Conservation (phyloP, 768 basidiomycete genomes). For the Postia placenta region DNA sequence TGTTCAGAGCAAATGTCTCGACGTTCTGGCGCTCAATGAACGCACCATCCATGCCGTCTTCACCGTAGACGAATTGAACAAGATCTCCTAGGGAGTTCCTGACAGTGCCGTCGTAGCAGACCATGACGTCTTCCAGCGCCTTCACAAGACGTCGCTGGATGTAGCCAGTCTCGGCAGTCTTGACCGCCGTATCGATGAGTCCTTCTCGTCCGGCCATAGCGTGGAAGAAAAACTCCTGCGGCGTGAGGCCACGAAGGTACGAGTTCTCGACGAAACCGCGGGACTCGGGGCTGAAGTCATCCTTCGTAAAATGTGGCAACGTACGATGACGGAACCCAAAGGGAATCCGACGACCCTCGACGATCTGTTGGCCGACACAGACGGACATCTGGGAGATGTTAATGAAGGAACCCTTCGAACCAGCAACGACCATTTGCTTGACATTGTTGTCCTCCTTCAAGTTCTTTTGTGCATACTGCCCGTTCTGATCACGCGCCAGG, state of each 20-base stretch:
- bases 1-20: slow-evolving; percentile 78
- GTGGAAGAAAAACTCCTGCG: slow-evolving; percentile 99
- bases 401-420: slow-evolving; percentile 98
- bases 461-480: slow-evolving; percentile 94
- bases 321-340: slow-evolving; percentile 98
- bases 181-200: slow-evolving; percentile 98
- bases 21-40: slow-evolving; percentile 95
- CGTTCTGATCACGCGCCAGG: slow-evolving; percentile 89
- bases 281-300: slow-evolving; percentile 96
- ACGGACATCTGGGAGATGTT: slow-evolving; percentile 99
- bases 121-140: slow-evolving; percentile 95
- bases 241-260: slow-evolving; percentile 91
- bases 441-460: slow-evolving; percentile 99
- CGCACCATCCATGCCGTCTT: slow-evolving; percentile 98
- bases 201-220: slow-evolving; percentile 99
- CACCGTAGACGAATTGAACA: slow-evolving; percentile 94
- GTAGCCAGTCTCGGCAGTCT: slow-evolving; percentile 99
- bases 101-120: slow-evolving; percentile 96
- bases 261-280: slow-evolving; percentile 99
- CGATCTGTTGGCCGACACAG: slow-evolving; percentile 96
- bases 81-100: slow-evolving; percentile 96
- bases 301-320: slow-evolving; percentile 95
- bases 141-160: slow-evolving; percentile 98
- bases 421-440: slow-evolving; percentile 99
- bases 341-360: slow-evolving; percentile 96